Base-by-base conservation (phyloP, 1,284 basidiomycete genomes). In the Somion occarium region DNA sequence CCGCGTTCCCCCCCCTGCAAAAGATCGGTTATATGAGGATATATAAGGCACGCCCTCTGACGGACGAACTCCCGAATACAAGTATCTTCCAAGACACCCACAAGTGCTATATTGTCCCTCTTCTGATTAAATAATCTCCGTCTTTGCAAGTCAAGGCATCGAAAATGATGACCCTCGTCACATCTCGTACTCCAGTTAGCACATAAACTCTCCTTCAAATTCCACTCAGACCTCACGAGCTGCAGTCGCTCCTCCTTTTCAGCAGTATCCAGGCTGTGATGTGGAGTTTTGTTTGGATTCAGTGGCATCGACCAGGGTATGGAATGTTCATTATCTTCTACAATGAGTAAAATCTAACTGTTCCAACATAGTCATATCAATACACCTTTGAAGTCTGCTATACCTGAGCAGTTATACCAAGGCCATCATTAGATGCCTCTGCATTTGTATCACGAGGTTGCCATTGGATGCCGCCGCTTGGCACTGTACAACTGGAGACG, bases 301-400 rank as follows among this genome's bases (percentile, higher is more conserved):
- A 54, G 46, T 54, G 50, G 52, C 30, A 38, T 18, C 20, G 46
- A 26, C 41, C 50, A 43, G 47, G 41, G 53, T 54, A 38, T 42
- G 44, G 5, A 5, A 5, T 15, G n/a, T 39, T 3, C 13, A 5
- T 15, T 39, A 39, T 39, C 5, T 64, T 13, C 34, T 45, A 2
- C 51, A 41, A 1, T n/a, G n/a, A n/a, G n/a, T n/a, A n/a, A n/a
- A n/a, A n/a, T n/a, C n/a, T n/a, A n/a, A n/a, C n/a, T n/a, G n/a
- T 15, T 7, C 30, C 15, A 18, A 26, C 38, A 5, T 38, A 64
- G 60, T 43, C 37, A 56, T 34, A 56, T 64, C 46, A 23, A 38
- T 1, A 59, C 59, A 19, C 60, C 61, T 38, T 53, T 63, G 20
- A 59, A 56, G 20, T 58, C 60, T 41, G 60, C 60, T 25, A 64